phyloP scores from a whole-genome alignment of 2,329 filamentous ascomycete genomes.

The Ophiostoma quercus region DNA sequence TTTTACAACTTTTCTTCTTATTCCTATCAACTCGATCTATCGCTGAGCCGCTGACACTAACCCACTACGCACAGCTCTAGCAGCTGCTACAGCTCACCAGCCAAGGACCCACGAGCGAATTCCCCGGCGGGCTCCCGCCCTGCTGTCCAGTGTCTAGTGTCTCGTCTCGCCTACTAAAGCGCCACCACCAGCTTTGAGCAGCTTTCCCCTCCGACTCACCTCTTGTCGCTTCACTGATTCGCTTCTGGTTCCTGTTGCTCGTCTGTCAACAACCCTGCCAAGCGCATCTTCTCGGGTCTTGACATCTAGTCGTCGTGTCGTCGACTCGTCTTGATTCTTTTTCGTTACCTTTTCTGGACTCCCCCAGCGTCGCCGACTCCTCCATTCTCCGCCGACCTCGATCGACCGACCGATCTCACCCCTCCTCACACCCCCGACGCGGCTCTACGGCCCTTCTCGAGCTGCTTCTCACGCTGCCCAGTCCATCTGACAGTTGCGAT shows the following conservation, averaged over 20 bases:
- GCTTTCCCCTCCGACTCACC: neutral
- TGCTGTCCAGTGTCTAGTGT: no score
- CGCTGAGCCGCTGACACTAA: neutral
- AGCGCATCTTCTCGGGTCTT: neutral
- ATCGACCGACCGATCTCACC: neutral
- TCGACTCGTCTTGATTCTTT: neutral
- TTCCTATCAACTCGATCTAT: neutral
- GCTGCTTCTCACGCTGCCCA: neutral
- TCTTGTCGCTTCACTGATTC: neutral
- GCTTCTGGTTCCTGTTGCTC: neutral
- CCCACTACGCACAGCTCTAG: slow-evolving; percentile 8
- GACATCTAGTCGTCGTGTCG: neutral
- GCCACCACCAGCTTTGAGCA: neutral
- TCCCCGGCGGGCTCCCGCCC: slow-evolving; percentile 3
- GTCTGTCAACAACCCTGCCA: neutral
- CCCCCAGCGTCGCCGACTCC: neutral
- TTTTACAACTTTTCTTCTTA: neutral
- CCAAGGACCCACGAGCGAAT: slow-evolving; percentile 5
- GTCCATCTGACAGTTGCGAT: neutral
- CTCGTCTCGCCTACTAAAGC: neutral
- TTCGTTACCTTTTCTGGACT: neutral
- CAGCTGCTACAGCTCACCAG: neutral
- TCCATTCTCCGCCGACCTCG: neutral
- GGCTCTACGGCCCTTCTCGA: neutral
- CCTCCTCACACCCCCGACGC: neutral